These are phyloP conservation scores for Boletus sp. DNA, from an alignment of 1,284 basidiomycete genomes.

Conservation along the genomic window DNA sequence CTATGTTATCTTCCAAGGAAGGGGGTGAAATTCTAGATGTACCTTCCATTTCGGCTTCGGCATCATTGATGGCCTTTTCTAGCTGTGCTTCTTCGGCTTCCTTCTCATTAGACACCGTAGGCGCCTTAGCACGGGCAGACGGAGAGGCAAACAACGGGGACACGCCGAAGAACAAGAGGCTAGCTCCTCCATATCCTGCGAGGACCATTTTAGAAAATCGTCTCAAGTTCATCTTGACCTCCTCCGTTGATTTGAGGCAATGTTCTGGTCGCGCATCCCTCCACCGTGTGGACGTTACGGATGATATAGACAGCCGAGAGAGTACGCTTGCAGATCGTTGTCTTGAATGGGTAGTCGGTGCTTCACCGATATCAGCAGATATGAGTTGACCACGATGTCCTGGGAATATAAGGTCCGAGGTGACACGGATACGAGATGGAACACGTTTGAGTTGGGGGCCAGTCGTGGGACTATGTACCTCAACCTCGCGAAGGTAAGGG, in stretches of 20 bases:
- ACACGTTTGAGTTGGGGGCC: conserved; percentile 32
- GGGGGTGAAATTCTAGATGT: conserved; percentile 34
- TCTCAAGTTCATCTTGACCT: conserved; percentile 63
- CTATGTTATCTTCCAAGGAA: conserved; percentile 20
- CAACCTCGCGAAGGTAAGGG: conserved; percentile 58
- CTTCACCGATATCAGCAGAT: conserved; percentile 67
- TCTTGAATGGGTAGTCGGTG: conserved; percentile 31
- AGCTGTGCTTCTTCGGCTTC: conserved; percentile 56
- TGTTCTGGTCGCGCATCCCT: conserved; percentile 28
- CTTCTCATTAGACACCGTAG: conserved; percentile 37
- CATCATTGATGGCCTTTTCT: conserved; percentile 60
- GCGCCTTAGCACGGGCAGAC: conserved; percentile 24
- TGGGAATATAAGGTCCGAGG: conserved; percentile 62
- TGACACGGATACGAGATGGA: conserved; percentile 60
- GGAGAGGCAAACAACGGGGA: conserved; percentile 40
- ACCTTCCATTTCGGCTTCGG: conserved; percentile 59
- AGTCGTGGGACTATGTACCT: conserved; percentile 47
- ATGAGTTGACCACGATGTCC: conserved; percentile 63
- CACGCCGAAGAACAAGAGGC: conserved; percentile 73
- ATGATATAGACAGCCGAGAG: conserved; percentile 31
- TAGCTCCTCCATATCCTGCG: conserved; percentile 76
- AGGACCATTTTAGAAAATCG: conserved; percentile 75
- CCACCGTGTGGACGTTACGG: conserved; percentile 28
- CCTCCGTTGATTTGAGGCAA: conserved; percentile 40
- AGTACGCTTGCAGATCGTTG: conserved; percentile 28